Conservation (phyloP, 2,329 filamentous ascomycete genomes). For the Daldinia sp. region DNA sequence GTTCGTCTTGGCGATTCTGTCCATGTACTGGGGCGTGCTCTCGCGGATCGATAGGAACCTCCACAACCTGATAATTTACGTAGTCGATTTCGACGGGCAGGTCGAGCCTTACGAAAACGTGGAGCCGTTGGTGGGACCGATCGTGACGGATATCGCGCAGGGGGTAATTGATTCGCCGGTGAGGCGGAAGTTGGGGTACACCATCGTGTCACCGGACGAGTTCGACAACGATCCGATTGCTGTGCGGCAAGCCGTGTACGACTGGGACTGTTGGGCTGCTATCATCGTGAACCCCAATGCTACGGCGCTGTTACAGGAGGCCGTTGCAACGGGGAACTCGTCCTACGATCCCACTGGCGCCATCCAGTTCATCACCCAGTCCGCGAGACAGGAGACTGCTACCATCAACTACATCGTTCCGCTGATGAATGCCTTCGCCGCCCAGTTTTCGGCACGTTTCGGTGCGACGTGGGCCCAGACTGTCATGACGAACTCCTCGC, state of each 20-base stretch:
- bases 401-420: slow-evolving; percentile 62
- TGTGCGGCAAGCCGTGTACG: slow-evolving; percentile 66
- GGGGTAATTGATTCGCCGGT: slow-evolving; percentile 51
- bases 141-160: slow-evolving; percentile 56
- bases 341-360: slow-evolving; percentile 68
- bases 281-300: slow-evolving; percentile 71
- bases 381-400: slow-evolving; percentile 64
- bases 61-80: slow-evolving; percentile 59
- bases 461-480: slow-evolving; percentile 54
- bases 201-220: slow-evolving; percentile 55
- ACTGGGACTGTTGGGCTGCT: slow-evolving; percentile 67
- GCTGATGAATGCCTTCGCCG: slow-evolving; percentile 57
- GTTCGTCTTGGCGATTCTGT: slow-evolving; percentile 65
- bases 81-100: slow-evolving; percentile 70
- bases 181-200: slow-evolving; percentile 58
- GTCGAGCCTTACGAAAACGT: slow-evolving; percentile 59
- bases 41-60: slow-evolving; percentile 59
- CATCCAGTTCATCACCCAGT: slow-evolving; percentile 63
- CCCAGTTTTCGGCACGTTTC: slow-evolving; percentile 56
- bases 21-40: slow-evolving; percentile 69
- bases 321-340: slow-evolving; percentile 61
- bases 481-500: slow-evolving; percentile 52
- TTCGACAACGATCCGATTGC: slow-evolving; percentile 64
- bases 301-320: slow-evolving; percentile 63
- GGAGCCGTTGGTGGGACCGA: slow-evolving; percentile 64